Evolutionary conservation across 2,329 filamentous ascomycete species (phyloP).

Genomic region (Cercospora sojina): DNA sequence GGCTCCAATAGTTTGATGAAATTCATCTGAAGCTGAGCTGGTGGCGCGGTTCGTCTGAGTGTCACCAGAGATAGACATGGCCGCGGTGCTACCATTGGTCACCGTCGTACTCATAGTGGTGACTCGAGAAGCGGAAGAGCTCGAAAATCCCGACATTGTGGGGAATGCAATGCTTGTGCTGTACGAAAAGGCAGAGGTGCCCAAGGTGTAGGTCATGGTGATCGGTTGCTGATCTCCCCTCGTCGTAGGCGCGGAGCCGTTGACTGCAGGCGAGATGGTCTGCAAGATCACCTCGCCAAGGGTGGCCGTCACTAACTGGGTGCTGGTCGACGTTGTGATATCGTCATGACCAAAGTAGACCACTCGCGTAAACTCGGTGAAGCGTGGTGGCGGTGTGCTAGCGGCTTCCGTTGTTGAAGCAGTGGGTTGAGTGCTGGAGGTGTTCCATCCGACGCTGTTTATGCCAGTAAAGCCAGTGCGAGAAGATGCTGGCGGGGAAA

Average conservation of each 20-base stretch:
- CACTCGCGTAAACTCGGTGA: slow-evolving; percentile 29
- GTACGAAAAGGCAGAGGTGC: background rate
- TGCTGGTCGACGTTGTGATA: slow-evolving; percentile 32
- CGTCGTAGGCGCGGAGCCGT: background rate
- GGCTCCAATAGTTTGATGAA: slow-evolving; percentile 7
- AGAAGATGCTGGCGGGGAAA: slow-evolving; percentile 17
- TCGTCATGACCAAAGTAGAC: slow-evolving; percentile 31
- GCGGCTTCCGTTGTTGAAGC: background rate
- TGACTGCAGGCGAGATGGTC: slow-evolving; percentile 11
- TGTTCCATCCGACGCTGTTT: slow-evolving; percentile 34
- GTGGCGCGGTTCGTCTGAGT: background rate
- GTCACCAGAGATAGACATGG: background rate
- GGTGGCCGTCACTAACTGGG: slow-evolving; percentile 31
- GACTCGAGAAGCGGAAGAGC: background rate
- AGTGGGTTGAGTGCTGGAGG: slow-evolving; percentile 15
- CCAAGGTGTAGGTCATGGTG: slow-evolving; percentile 1
- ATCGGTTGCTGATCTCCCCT: background rate
- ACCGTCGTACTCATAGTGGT: background rate
- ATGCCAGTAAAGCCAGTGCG: slow-evolving; percentile 29
- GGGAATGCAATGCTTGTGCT: slow-evolving; percentile 17
- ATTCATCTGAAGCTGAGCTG: background rate
- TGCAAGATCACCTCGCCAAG: slow-evolving; percentile 24
- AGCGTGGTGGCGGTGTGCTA: slow-evolving; percentile 10
- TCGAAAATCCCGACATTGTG: background rate
- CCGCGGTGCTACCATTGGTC: background rate